Evolutionary conservation across 495 filamentous ascomycete species (phyloP).

Genomic region (Penicillium soppii): DNA sequence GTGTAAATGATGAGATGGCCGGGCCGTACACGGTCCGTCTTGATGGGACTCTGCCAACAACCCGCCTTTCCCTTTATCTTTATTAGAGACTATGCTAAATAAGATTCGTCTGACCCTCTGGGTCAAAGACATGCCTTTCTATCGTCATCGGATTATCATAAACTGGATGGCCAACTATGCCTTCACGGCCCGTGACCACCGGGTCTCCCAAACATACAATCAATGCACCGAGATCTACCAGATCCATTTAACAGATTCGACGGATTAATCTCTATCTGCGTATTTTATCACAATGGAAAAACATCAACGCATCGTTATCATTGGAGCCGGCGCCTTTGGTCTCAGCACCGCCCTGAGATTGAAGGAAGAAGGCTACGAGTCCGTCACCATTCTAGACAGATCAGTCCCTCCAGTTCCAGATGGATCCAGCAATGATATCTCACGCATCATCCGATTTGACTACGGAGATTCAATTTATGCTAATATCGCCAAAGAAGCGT

Average conservation of each 20-base stretch:
- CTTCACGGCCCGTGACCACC: background rate
- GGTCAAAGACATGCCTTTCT: background rate
- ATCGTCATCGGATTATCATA: no score
- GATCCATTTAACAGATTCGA: no score
- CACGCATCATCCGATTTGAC: slow-evolving; percentile 70
- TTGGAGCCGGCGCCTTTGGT: slow-evolving; percentile 73
- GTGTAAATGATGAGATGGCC: background rate
- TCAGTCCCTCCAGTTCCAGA: slow-evolving; percentile 57
- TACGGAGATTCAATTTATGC: slow-evolving; percentile 69
- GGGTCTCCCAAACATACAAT: background rate
- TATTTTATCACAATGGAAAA: slow-evolving; percentile 21
- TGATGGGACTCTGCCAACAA: background rate
- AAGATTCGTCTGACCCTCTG: background rate
- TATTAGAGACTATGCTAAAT: no score
- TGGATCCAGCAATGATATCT: slow-evolving; percentile 64
- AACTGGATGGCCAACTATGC: no score
- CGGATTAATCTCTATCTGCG: background rate
- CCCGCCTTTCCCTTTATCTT: no score
- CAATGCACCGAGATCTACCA: background rate
- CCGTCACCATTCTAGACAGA: slow-evolving; percentile 66
- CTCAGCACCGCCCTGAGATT: slow-evolving; percentile 61
- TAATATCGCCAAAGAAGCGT: slow-evolving; percentile 61
- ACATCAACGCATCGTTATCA: slow-evolving; percentile 54
- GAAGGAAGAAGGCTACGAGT: slow-evolving; percentile 46
- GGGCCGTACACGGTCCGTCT: background rate